Evolutionary conservation across 2,329 filamentous ascomycete species (phyloP).

Genomic region (Mariannaea elegans): DNA sequence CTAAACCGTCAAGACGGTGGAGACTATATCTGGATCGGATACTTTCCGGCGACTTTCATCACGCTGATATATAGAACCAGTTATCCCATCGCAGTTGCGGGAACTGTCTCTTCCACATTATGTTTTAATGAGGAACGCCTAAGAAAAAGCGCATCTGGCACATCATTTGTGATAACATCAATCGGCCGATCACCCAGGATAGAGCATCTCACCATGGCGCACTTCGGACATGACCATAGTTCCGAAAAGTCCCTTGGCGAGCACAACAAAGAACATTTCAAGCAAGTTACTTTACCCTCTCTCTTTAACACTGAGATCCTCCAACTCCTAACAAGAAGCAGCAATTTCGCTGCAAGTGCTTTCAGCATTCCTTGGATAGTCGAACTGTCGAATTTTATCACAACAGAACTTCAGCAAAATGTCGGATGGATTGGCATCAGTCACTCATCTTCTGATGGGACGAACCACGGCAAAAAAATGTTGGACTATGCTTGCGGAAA

Average conservation of each 20-base stretch:
- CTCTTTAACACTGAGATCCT: background rate
- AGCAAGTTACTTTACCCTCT: conserved; percentile 19
- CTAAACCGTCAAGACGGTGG: background rate
- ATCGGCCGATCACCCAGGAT: background rate
- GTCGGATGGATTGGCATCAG: conserved; percentile 39
- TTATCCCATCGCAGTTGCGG: conserved; percentile 2
- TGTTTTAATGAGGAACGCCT: too few relatives aligned
- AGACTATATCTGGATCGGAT: background rate
- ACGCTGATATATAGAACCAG: background rate
- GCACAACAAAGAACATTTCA: conserved; percentile 39
- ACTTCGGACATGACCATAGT: conserved; percentile 31
- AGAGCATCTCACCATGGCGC: conserved; percentile 23
- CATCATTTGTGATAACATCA: too few relatives aligned
- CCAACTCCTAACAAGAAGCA: conserved; percentile 6
- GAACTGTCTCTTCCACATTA: too few relatives aligned
- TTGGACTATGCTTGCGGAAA: conserved; percentile 46
- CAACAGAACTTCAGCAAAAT: conserved; percentile 36
- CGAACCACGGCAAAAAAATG: conserved; percentile 26
- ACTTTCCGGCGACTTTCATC: conserved; percentile 14
- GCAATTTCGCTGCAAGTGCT: conserved; percentile 26
- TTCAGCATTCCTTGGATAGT: conserved; percentile 38
- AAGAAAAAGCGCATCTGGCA: too few relatives aligned
- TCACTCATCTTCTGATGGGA: background rate
- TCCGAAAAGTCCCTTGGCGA: conserved; percentile 28
- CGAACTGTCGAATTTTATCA: conserved; percentile 36